Evolutionary conservation across 164 flowering plant species (phyloP), one percentile per base, ranked within the genome.

Genomic region (Magnolia officinalis): DNA sequence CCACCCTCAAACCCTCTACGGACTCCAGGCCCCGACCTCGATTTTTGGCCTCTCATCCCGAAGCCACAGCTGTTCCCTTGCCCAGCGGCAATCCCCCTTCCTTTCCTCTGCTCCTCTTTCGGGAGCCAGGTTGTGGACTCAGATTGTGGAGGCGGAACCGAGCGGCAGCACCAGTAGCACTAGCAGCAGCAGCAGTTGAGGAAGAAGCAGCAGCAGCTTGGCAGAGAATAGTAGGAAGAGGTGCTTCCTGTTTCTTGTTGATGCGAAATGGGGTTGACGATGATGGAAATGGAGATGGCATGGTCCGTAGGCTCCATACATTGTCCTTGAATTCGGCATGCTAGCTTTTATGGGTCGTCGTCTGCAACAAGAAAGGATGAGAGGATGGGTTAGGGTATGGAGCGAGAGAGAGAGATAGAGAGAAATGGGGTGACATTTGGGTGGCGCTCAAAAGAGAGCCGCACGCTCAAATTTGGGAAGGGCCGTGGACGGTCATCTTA

Each of bases 51-150:
- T n/a, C n/a, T n/a, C n/a, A n/a, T n/a, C 0, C 99, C 99, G 78
- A 94, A 94, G 61, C 99, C 99, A 79, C 98, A 92, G 80, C 98
- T 96, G 51, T 77, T 78, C 4, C 98, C 99, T 80, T 94, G 98
- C 0, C 99, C 98, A 1, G 98, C 97, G 5, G 97, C 76, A 51
- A 81, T 85, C 23, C 97, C 99, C 49, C 98, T 87, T 1, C 98
- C 98, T 83, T 92, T 91, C 80, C 97, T 88, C 91, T 96, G 24
- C 73, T 83, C 72, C 82, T 90, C 90, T 94, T 90, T 70, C 94
- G 86, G 26, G 99, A 89, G 11, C 99, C 99, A 0, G 94, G 93
- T 69, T 94, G 97, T 2, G 99, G 99, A 1, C 95, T 95, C 50
- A 96, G 78, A 72, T 93, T 95, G 76, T 93, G 84, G 1, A 93